Conservation (phyloP, 2,329 filamentous ascomycete genomes). For the Metarhizium sp. region DNA sequence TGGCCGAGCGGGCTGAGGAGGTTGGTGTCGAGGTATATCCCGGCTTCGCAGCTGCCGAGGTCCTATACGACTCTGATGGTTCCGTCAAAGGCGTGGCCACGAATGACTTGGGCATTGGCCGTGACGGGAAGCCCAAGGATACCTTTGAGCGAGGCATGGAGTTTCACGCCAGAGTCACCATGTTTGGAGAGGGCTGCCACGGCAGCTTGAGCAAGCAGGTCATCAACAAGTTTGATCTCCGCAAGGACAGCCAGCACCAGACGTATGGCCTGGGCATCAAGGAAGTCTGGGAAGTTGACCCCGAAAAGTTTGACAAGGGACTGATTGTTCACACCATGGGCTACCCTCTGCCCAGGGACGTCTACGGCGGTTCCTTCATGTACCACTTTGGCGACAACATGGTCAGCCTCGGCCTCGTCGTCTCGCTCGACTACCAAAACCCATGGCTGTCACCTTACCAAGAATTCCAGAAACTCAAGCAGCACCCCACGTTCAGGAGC, state of each 20-base stretch:
- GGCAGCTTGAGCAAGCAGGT: constrained; percentile 93
- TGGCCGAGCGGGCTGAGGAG: constrained; percentile 94
- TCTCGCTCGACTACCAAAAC: constrained; percentile 91
- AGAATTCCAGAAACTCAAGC: constrained; percentile 98
- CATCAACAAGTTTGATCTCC: constrained; percentile 85
- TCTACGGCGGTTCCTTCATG: constrained; percentile 98
- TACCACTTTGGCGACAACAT: constrained; percentile 98
- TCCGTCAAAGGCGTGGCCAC: constrained; percentile 91
- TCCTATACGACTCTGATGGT: constrained; percentile 78
- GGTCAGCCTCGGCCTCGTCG: constrained; percentile 83
- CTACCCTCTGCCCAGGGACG: constrained; percentile 78
- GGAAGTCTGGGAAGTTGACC: constrained; percentile 94
- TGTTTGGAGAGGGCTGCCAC: constrained; percentile 93
- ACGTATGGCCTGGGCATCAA: constrained; percentile 94
- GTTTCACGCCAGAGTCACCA: constrained; percentile 84
- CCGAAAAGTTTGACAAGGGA: constrained; percentile 84
- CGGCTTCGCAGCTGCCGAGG: constrained; percentile 88
- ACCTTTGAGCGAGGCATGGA: constrained; percentile 96
- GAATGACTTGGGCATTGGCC: constrained; percentile 80
- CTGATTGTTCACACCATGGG: constrained; percentile 85
- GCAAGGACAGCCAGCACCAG: constrained; percentile 82
- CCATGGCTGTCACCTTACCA: constrained; percentile 92
- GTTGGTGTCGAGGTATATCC: constrained; percentile 92
- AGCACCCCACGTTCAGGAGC: constrained; percentile 80
- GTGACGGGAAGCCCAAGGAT: constrained; percentile 78